Base-by-base conservation (phyloP, 2,329 filamentous ascomycete species). In the Tolypocladium tropicale region DNA sequence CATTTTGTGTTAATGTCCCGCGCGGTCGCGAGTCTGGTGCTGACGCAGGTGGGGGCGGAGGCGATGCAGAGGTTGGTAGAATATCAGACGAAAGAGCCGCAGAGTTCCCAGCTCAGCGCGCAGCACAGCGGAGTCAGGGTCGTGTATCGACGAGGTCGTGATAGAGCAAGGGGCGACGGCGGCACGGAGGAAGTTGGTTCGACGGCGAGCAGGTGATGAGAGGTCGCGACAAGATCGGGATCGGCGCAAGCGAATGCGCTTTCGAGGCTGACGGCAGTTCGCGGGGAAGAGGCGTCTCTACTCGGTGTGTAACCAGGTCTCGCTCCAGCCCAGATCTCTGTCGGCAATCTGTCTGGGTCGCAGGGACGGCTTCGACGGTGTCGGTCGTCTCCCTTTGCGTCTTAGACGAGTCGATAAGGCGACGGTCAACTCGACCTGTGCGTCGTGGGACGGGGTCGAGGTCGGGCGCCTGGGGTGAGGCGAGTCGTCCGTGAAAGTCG, bases 1-100 rank as follows among this genome's bases (percentile, higher is more conserved):
- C 68, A 70, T 70, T 58, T 67, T 70, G 68, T 69, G 66, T 63
- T 64, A 68, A 64, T 11, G 32, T 39, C 37, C 23, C 50, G 39
- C n/a, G 46, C 9, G 30, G 28, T 14, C 36, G 52, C 37, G 39
- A 46, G 11, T 25, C 21, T 25, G 41, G 21, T 6, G 4, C 11
- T 4, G n/a, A 6, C 6, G 41, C 3, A 16, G 21, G 41, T 5
- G 21, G 41, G 6, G 21, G 1, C 6, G 21, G 21, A 3, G 2
- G n/a, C n/a, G n/a, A 4, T 5, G 10, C 18, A 18, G 37, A 10
- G n/a, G n/a, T n/a, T 12, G 41, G 14, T 18, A 0, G 41, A 12
- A 46, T 16, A 28, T 46, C 23, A 4, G 41, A 46, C 41, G 41
- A 16, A 46, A 25, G 41, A 25, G 12, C 9, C 39, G 21, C 39